A percentile compares a stretch with the other conserved stretches of the same genome.
Conservation (phyloP, 2,329 filamentous ascomycete species). For the Neofusicoccum laricinum region DNA sequence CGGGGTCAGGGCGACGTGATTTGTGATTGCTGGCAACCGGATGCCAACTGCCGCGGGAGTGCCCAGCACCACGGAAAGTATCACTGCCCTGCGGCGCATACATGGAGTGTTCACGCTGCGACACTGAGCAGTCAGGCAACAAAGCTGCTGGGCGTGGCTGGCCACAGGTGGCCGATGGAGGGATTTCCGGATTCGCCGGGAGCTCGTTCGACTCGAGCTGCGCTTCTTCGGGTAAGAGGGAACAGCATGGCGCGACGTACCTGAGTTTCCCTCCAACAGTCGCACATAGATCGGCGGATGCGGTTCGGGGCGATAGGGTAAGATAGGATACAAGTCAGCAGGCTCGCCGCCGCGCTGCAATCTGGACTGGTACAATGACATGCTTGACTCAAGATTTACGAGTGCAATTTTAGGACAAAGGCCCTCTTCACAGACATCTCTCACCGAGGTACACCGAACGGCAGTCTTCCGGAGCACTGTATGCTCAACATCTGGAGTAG, state of each 20-base stretch:
- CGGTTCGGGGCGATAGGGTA: not conserved
- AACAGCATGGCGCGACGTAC: not conserved
- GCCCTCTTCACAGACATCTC: not conserved
- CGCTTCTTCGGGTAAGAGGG: not conserved
- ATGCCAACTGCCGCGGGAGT: not conserved
- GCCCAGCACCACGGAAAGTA: not conserved
- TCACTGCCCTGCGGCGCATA: not conserved
- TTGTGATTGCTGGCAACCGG: not conserved
- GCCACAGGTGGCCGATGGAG: not conserved
- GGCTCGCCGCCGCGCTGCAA: not conserved
- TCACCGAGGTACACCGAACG: not conserved
- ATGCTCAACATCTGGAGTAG: not conserved
- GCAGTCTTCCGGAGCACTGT: not conserved
- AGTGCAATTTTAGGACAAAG: not conserved
- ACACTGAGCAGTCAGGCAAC: not conserved
- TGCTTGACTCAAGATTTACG: conserved; percentile 1
- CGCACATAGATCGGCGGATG: not conserved
- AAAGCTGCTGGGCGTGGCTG: not conserved
- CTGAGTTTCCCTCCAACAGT: not conserved
- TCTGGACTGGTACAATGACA: not conserved
- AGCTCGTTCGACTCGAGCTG: not conserved
- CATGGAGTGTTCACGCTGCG: not conserved
- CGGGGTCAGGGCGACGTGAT: conserved; percentile 48
- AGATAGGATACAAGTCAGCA: not conserved
- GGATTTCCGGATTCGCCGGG: not conserved